These are phyloP conservation scores for Linaria vulgaris DNA, from an alignment of 257 asterid species.

Conservation along the genomic window DNA sequence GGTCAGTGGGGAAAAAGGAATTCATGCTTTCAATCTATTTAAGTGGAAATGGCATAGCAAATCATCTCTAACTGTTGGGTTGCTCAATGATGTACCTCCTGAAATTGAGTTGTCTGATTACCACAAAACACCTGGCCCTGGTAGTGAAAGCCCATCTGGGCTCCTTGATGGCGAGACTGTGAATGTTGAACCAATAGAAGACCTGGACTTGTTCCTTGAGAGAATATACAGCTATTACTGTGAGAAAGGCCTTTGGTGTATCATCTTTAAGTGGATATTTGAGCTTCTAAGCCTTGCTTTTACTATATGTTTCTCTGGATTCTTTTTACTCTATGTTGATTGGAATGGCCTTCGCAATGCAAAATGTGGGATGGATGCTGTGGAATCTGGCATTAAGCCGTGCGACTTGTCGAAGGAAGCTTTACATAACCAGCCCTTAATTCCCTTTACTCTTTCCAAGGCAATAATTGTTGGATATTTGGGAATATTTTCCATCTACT, in stretches of 20 bases:
- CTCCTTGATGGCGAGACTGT: slow-evolving; percentile 80
- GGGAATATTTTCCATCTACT: slow-evolving; percentile 81
- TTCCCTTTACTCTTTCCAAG: slow-evolving; percentile 72
- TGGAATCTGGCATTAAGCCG: slow-evolving; percentile 92
- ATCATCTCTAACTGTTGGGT: slow-evolving; percentile 64
- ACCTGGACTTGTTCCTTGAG: slow-evolving; percentile 89
- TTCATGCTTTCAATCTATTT: slow-evolving; percentile 60
- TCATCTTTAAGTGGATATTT: slow-evolving; percentile 77
- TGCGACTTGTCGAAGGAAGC: slow-evolving; percentile 94
- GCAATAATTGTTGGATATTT: slow-evolving; percentile 79
- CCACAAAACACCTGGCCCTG: slow-evolving; percentile 68
- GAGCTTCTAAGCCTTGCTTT: slow-evolving; percentile 90
- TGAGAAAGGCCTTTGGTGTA: slow-evolving; percentile 98
- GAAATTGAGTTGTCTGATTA: slow-evolving; percentile 91
- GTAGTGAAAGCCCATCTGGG: slow-evolving; percentile 97
- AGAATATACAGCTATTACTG: slow-evolving; percentile 85
- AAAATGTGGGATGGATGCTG: slow-evolving; percentile 98
- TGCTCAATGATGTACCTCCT: slow-evolving; percentile 60
- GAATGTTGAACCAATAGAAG: slow-evolving; percentile 71
- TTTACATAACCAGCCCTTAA: slow-evolving; percentile 80
- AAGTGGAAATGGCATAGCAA: slow-evolving; percentile 59
- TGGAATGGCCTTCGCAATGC: slow-evolving; percentile 97
- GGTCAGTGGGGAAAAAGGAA: slow-evolving; percentile 73
- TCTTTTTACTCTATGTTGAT: slow-evolving; percentile 76
- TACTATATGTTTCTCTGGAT: slow-evolving; percentile 84